A percentile compares a stretch with the other conserved stretches of the same genome.
These are phyloP conservation scores for Candida hispaniensis DNA, from an alignment of 805 yeast species.

Conservation along the genomic window DNA sequence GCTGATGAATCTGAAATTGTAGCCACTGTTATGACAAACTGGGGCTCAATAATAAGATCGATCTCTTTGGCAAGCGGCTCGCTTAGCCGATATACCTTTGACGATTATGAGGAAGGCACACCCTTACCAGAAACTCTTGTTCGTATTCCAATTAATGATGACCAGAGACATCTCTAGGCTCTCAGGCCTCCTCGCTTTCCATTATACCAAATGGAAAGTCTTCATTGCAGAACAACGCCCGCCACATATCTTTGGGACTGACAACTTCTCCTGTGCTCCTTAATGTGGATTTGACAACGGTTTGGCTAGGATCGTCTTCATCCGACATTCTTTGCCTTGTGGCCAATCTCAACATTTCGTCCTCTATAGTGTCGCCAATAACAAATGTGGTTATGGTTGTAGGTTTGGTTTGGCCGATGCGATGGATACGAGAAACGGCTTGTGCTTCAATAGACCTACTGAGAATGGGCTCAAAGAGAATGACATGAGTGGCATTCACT, in stretches of 20 bases:
- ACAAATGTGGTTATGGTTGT: conserved; percentile 92
- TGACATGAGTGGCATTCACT: conserved; percentile 85
- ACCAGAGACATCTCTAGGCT: no score
- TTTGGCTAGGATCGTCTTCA: conserved; percentile 10
- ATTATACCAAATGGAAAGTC: no score
- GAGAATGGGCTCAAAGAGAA: conserved; percentile 84
- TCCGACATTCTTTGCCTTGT: conserved; percentile 35
- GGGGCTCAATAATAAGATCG: no score
- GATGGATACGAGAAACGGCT: conserved; percentile 82
- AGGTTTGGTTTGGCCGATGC: conserved; percentile 75
- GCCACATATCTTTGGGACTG: conserved; percentile 7
- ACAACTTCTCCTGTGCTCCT: conserved; percentile 12
- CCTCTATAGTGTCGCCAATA: conserved; percentile 77
- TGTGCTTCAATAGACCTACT: conserved; percentile 81
- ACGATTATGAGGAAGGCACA: no score
- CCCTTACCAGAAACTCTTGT: no score
- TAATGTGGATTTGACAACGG: no score
- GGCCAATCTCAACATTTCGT: conserved; percentile 62
- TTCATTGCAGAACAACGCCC: conserved; percentile 9
- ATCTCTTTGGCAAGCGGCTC: no score
- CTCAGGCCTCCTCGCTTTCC: no score
- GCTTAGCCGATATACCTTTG: no score
- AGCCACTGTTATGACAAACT: no score
- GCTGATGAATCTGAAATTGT: no score
- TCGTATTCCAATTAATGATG: no score